Evolutionary conservation across 139 green algal species (phyloP).

Genomic region (Picochlorum sp.): DNA sequence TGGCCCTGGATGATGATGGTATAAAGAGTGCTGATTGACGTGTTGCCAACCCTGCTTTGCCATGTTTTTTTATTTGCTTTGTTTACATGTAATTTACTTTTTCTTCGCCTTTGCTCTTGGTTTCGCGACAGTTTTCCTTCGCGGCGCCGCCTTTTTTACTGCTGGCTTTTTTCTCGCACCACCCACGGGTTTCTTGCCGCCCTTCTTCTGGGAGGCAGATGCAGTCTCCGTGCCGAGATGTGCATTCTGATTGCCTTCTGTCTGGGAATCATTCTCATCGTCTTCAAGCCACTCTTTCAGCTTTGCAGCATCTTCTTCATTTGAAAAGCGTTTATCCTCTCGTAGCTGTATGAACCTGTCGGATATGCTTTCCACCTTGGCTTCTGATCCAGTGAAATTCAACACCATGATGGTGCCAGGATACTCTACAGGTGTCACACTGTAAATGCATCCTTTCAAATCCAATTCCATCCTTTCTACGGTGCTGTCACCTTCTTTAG

Average conservation of each 20-base stretch:
- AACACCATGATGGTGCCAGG: conserved; percentile 17
- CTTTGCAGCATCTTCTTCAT: background rate
- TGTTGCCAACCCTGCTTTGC: background rate
- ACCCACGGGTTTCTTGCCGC: too few species aligned
- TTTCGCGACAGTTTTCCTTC: background rate
- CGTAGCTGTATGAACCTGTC: conserved; percentile 24
- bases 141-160: background rate
- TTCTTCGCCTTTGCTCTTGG: too few species aligned
- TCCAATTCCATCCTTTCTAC: background rate
- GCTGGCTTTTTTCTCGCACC: background rate
- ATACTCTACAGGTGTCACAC: conserved; percentile 17
- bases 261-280: conserved; percentile 9
- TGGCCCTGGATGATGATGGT: too few species aligned
- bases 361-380: conserved; percentile 27
- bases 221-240: too few species aligned
- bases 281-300: conserved; percentile 9
- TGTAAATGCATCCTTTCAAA: conserved; percentile 24
- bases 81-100: background rate
- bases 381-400: conserved; percentile 22
- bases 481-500: background rate
- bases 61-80: background rate
- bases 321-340: conserved; percentile 2
- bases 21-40: too few species aligned
- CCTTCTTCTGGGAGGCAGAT: background rate
- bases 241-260: background rate